Evolutionary conservation across 192 early-diverging fungal species (phyloP).

Genomic region (Coemansia sp.): DNA sequence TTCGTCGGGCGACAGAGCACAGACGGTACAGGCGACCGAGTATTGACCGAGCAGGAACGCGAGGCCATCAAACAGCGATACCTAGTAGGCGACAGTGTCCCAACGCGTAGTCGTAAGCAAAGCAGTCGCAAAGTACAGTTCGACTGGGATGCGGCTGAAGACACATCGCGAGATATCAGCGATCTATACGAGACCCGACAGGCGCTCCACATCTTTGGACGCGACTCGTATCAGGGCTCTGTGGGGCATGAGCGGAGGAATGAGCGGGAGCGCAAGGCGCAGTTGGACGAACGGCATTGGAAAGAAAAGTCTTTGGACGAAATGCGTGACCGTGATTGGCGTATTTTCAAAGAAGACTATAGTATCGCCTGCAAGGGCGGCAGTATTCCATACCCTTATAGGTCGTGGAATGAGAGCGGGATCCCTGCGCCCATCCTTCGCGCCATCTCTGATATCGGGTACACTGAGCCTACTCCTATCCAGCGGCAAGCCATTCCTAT

Average conservation of each 20-base stretch:
- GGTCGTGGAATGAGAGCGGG: slow-evolving; percentile 84
- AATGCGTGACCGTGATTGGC: slow-evolving; percentile 98
- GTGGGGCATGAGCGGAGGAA: neutral
- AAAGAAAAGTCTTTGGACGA: slow-evolving; percentile 83
- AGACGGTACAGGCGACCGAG: slow-evolving; percentile 48
- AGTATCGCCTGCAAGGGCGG: slow-evolving; percentile 94
- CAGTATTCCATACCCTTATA: slow-evolving; percentile 84
- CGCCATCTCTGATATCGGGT: slow-evolving; percentile 83
- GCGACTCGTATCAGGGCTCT: slow-evolving; percentile 60
- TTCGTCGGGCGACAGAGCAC: slow-evolving; percentile 30
- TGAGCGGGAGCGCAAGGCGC: slow-evolving; percentile 10
- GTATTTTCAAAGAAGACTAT: slow-evolving; percentile 99
- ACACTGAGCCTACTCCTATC: slow-evolving; percentile 94
- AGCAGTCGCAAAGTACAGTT: slow-evolving; percentile 97
- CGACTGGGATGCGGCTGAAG: slow-evolving; percentile 95
- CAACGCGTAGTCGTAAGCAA: slow-evolving; percentile 76
- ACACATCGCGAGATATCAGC: slow-evolving; percentile 92
- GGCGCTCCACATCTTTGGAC: slow-evolving; percentile 77
- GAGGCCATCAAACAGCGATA: slow-evolving; percentile 77
- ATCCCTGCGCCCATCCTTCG: slow-evolving; percentile 71
- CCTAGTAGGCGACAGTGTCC: slow-evolving; percentile 72
- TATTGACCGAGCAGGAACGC: slow-evolving; percentile 60
- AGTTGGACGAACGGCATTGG: slow-evolving; percentile 95
- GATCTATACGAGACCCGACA: slow-evolving; percentile 82
- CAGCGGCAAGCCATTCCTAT: slow-evolving; percentile 97